Evolutionary conservation across 169 alveolate species (phyloP), one percentile per base, ranked within the genome.

Genomic region (Plasmodium coatneyi): DNA sequence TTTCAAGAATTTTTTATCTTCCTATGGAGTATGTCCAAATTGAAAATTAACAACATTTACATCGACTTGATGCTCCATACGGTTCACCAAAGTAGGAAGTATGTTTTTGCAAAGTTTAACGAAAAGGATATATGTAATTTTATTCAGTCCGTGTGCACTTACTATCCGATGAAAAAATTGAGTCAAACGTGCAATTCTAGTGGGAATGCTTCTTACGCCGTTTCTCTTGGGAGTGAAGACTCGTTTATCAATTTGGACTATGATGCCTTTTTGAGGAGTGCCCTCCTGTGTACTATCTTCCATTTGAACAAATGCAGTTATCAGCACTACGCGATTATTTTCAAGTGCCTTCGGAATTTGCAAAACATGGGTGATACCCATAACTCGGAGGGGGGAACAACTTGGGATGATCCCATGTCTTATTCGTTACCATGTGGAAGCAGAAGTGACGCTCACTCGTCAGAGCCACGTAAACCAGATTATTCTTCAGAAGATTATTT

Each of bases 91-190:
- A 78, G 66, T 78, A 79, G 94, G 56, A 46, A 79, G 49, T 22
- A 79, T 60, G 30, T 89, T 56, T 79, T 72, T 28, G 41, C 46
- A 7, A 78, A 89, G 5, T 60, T 89, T 43, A 89, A 89, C 49
- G 89, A 89, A 60, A 89, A 89, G 54, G 94, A 89, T 66, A 39
- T 89, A 36, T 89, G 94, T 56, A 89, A 89, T 79, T 79, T 79
- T 25, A 79, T 89, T 12, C 94, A 89, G n/a, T 89, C 90, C 12
- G 22, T 89, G 12, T 78, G 66, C 66, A 60, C 71, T 60, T 89
- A 71, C 71, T 89, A 89, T 5, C 94, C 94, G 46, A 39, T 78
- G 41, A 89, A 89, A 89, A 89, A 89, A 89, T 28, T 89, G 36
- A 78, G 89, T 30, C 71, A 66, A 89, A n/a, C 16, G 30, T 22